Evolutionary conservation across 768 basidiomycete genomes (phyloP), one percentile per base, ranked within the genome.

Genomic region (Clavaria fumosa): DNA sequence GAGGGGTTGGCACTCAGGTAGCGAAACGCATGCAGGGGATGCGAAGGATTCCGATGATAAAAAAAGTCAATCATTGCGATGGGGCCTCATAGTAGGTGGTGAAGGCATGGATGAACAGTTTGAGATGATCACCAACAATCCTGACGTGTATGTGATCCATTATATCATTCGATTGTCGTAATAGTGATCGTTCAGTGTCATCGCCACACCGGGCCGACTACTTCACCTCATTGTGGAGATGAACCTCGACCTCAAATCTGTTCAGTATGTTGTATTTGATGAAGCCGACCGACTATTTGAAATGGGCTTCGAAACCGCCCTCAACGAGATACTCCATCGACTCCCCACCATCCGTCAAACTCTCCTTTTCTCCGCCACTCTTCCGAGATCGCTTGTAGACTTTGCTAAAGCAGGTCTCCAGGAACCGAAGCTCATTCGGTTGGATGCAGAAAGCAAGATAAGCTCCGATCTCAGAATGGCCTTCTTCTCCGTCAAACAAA

Each of bases 201-300:
- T 99, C 46, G 93, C 95, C 17, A 99, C 95, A 7, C 95, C 95
- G 12, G 95, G 95, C 42, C 89, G 95, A 45, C 66, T 99, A 23
- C 72, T 99, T n/a, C 95, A 99, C 60, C 69, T 99, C 17, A 69
- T 84, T 36, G 84, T 97, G 35, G 95, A 99, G 61, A 97, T 97
- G 93, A 83, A 82, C 44, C 62, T 95, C 34, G 88, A 93, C 52
- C 64, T 99, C 19, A 75, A 80, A 35, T 78, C 82, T 0, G 66
- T 91, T 4, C 77, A 91, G 58, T 88, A 84, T 42, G 75, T 90
- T 43, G 84, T 97, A 17, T 96, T 96, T 49, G 95, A 99, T 52
- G 95, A 99, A 59, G 95, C 95, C 0, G 95, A 99, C 56, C 80
- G 95, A 23, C 72, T 99, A 7, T 99, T 99, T 56, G 95, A 99